Evolutionary conservation across 1,284 basidiomycete species (phyloP).

Genomic region (Pseudozyma pruni): DNA sequence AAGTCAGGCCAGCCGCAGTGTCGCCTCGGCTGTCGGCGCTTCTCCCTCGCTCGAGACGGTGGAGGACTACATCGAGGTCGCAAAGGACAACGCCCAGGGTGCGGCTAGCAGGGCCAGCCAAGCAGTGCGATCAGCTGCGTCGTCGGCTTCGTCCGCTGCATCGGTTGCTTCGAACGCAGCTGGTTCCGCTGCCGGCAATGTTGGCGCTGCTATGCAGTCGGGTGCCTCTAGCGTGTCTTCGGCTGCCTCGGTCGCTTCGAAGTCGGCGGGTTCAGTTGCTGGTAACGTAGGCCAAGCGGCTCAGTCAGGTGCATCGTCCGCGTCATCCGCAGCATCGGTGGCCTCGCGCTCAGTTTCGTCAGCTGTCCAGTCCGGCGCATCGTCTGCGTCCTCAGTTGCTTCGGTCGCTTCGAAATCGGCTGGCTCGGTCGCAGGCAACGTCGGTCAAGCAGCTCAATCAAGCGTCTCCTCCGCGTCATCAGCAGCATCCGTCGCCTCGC

Average conservation of each 20-base stretch:
- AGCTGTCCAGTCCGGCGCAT: too few species aligned
- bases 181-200: conserved; percentile 3
- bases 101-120: conserved; percentile 2
- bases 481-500: background rate
- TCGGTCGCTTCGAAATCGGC: conserved; percentile 11
- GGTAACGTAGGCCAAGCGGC: conserved; percentile 5
- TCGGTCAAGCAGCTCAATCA: background rate
- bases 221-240: conserved; percentile 14
- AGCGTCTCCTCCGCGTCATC: conserved; percentile 1
- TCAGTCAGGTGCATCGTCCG: conserved; percentile 1
- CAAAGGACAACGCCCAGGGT: conserved; percentile 2
- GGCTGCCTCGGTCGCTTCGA: conserved; percentile 4
- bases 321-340: conserved; percentile 4
- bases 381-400: conserved; percentile 5
- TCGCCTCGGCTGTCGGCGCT: conserved; percentile 31
- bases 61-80: conserved; percentile 26
- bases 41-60: conserved; percentile 32
- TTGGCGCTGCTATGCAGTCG: background rate
- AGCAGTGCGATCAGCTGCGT: conserved; percentile 1
- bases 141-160: conserved; percentile 2
- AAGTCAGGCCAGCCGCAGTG: conserved; percentile 8
- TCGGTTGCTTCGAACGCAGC: conserved; percentile 1
- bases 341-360: conserved; percentile 2
- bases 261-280: background rate
- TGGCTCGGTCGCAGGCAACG: background rate